Evolutionary conservation across 305 asterid genomes (phyloP).

Genomic region (Andrographis paniculata): DNA sequence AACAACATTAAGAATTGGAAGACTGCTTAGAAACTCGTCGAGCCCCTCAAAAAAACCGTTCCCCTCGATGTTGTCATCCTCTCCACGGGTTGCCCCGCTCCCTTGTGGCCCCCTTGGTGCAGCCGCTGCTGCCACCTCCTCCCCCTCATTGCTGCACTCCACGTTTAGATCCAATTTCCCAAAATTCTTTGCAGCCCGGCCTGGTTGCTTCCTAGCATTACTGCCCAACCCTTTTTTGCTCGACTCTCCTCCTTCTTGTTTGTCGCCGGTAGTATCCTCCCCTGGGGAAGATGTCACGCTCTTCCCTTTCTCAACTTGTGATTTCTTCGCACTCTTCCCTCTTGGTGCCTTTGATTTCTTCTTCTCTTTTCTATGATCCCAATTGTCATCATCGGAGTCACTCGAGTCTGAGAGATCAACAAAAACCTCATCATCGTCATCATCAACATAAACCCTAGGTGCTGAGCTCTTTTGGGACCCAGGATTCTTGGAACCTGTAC

Average conservation of each 20-base stretch:
- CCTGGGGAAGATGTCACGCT: no score
- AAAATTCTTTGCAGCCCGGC: conserved; percentile 33
- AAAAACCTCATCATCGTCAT: conserved; percentile 58
- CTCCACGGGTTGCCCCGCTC: conserved; percentile 37
- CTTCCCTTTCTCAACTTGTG: conserved; percentile 42
- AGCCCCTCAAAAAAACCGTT: conserved; percentile 72
- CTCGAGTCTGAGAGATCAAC: conserved; percentile 58
- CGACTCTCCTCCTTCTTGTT: conserved; percentile 23
- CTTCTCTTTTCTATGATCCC: conserved; percentile 41
- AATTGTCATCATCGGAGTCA: conserved; percentile 66
- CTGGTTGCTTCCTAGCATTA: conserved; percentile 70
- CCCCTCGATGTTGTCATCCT: conserved; percentile 60
- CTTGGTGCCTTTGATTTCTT: conserved; percentile 31
- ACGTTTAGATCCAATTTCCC: conserved; percentile 60
- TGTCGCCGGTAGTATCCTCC: no score
- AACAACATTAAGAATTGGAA: conserved; percentile 53
- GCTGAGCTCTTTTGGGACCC: no score
- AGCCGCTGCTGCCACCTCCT: no score
- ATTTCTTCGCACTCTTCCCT: conserved; percentile 34
- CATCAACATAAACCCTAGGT: conserved; percentile 60
- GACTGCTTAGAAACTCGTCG: conserved; percentile 66
- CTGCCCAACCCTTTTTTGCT: conserved; percentile 42
- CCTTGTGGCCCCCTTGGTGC: conserved; percentile 25
- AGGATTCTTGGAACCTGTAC: no score
- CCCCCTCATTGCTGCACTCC: conserved; percentile 54